A percentile compares a stretch with the other conserved stretches of the same genome.
phyloP scores from a whole-genome alignment of 2,329 filamentous ascomycete species.

The Botrytis deweyae region DNA sequence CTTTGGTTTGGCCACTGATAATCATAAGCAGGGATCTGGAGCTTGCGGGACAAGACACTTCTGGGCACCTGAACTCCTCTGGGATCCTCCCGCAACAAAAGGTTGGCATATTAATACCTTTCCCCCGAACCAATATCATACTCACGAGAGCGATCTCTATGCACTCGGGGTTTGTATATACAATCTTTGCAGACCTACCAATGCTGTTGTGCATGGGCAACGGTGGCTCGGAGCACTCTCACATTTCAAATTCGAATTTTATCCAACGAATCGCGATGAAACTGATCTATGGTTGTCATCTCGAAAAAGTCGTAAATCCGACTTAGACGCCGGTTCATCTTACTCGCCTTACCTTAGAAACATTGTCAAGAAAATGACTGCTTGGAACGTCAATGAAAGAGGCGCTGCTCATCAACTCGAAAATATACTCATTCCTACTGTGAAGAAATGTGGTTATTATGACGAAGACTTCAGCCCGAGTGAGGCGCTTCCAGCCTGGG shows the following conservation, averaged over 20 bases:
- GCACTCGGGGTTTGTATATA: conserved; percentile 31
- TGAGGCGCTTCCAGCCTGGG: conserved; percentile 28
- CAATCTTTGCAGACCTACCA: conserved; percentile 21
- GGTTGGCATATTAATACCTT: conserved; percentile 1
- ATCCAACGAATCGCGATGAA: background rate
- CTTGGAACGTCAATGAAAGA: background rate
- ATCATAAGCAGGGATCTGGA: conserved; percentile 22
- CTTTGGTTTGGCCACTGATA: conserved; percentile 34
- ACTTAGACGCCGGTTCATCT: background rate
- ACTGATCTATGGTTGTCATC: background rate
- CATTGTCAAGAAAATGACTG: background rate
- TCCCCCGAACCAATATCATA: conserved; percentile 25
- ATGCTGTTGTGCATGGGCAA: background rate
- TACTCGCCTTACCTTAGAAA: background rate
- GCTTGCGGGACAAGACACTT: conserved; percentile 26
- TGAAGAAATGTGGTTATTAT: background rate
- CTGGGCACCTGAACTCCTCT: conserved; percentile 33
- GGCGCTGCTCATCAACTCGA: conserved; percentile 11
- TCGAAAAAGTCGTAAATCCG: background rate
- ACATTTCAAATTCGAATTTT: conserved; percentile 9
- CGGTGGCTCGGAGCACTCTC: conserved; percentile 1
- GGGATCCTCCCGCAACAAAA: conserved; percentile 26
- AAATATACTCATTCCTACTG: background rate
- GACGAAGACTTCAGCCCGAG: background rate
- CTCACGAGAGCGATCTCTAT: conserved; percentile 32